Conservation (phyloP, 202 grass and related monocot genomes). For the Hordeum pubiflorum region DNA sequence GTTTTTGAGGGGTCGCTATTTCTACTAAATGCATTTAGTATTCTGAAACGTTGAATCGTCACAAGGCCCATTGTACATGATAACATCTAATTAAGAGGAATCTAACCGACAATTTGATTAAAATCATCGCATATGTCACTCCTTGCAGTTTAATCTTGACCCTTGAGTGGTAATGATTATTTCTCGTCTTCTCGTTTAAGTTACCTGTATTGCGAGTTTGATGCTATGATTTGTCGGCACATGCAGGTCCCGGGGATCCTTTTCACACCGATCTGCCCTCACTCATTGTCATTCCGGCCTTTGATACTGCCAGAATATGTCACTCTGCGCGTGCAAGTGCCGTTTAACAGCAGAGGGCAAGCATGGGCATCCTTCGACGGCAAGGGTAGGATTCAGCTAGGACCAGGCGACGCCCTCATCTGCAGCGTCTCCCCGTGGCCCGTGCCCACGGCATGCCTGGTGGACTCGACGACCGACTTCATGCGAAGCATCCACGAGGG, state of each 20-base stretch:
- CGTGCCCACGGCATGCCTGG: constrained; percentile 59
- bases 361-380: constrained; percentile 85
- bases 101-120: background rate
- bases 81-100: background rate
- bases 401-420: constrained; percentile 57
- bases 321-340: constrained; percentile 62
- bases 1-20: background rate
- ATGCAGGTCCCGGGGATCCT: constrained; percentile 68
- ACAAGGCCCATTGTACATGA: background rate
- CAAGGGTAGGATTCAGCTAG: constrained; percentile 63
- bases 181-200: no score
- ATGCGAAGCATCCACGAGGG: constrained; percentile 75
- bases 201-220: no score
- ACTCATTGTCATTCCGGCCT: constrained; percentile 63
- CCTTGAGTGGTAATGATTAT: no score
- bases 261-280: constrained; percentile 73
- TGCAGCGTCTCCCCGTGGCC: constrained; percentile 66
- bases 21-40: background rate
- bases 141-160: background rate
- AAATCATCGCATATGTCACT: background rate
- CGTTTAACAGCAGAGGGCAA: constrained; percentile 64
- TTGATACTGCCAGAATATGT: constrained; percentile 66
- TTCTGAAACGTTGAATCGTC: background rate
- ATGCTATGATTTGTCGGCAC: background rate
- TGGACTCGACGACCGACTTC: constrained; percentile 69